A percentile compares a stretch with the other conserved stretches of the same genome.
phyloP scores from a whole-genome alignment of 352 stramenopile species.

The Pythium pyrilobum region DNA sequence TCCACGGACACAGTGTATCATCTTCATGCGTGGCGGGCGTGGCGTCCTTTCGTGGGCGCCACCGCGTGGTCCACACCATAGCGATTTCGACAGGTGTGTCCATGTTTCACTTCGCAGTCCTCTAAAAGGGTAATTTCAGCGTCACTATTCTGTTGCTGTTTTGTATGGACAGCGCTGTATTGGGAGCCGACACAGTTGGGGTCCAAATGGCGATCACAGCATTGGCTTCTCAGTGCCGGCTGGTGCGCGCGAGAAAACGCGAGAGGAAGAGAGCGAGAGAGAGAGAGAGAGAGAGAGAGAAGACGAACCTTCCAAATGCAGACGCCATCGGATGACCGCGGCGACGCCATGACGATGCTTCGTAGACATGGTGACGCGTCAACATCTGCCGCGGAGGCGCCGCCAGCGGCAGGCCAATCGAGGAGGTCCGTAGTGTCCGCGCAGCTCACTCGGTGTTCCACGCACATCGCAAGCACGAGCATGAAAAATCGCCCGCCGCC shows the following conservation, averaged over 20 bases:
- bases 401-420: not conserved
- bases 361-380: conserved; percentile 1
- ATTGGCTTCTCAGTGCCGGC: no score
- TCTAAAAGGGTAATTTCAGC: not conserved
- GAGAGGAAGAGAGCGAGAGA: not conserved
- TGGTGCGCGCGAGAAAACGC: not conserved
- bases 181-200: not conserved
- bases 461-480: not conserved
- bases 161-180: not conserved
- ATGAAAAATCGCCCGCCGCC: not conserved
- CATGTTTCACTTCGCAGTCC: conserved; percentile 1
- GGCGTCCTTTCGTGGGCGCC: not conserved
- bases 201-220: no score
- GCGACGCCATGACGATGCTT: not conserved
- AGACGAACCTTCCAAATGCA: not conserved
- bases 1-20: no score
- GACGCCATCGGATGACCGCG: not conserved
- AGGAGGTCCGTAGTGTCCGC: no score
- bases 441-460: no score
- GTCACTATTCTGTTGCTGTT: not conserved
- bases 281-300: not conserved
- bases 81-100: not conserved
- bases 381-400: conserved; percentile 3
- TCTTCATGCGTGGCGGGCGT: not conserved
- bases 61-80: not conserved